A percentile compares a stretch with the other conserved stretches of the same genome.
Evolutionary conservation across 352 stramenopile genomes (phyloP).

Genomic region (Peronosclerospora sorghi): DNA sequence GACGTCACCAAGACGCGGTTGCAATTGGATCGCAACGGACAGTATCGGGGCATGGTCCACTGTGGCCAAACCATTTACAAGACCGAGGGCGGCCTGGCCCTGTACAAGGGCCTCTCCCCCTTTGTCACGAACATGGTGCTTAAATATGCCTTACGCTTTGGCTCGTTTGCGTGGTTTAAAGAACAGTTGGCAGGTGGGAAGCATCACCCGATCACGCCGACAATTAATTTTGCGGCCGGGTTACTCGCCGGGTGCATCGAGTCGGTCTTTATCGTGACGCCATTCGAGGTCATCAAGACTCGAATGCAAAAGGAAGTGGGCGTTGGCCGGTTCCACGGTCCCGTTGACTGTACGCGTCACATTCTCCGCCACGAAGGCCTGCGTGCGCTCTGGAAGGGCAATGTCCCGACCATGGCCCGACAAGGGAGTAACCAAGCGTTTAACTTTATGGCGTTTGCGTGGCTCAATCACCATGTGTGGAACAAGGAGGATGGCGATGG

Average conservation of each 20-base stretch:
- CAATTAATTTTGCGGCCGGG: constrained; percentile 84
- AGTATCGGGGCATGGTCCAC: constrained; percentile 83
- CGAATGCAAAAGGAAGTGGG: constrained; percentile 92
- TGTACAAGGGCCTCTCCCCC: constrained; percentile 81
- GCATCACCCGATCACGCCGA: constrained; percentile 54
- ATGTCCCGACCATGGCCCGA: constrained; percentile 92
- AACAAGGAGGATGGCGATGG: constrained; percentile 84
- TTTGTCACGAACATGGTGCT: constrained; percentile 86
- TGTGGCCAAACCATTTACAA: constrained; percentile 73
- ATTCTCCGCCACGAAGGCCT: constrained; percentile 90
- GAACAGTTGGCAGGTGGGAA: constrained; percentile 64
- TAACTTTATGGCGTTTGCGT: constrained; percentile 94
- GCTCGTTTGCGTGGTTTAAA: constrained; percentile 81
- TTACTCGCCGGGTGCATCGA: constrained; percentile 90
- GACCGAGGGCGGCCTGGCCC: constrained; percentile 51
- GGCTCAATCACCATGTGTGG: constrained; percentile 89
- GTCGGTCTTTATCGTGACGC: constrained; percentile 94
- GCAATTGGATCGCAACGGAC: constrained; percentile 58
- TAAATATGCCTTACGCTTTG: constrained; percentile 85
- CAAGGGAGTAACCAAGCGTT: constrained; percentile 97
- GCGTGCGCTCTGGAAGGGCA: constrained; percentile 92
- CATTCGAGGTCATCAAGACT: constrained; percentile 98
- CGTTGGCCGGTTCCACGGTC: constrained; percentile 81
- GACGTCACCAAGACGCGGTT: constrained; percentile 83
- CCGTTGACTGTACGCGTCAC: constrained; percentile 87